A percentile compares a stretch with the other conserved stretches of the same genome.
Conservation (phyloP, 352 stramenopile species). For the Globisporangium nodosum region DNA sequence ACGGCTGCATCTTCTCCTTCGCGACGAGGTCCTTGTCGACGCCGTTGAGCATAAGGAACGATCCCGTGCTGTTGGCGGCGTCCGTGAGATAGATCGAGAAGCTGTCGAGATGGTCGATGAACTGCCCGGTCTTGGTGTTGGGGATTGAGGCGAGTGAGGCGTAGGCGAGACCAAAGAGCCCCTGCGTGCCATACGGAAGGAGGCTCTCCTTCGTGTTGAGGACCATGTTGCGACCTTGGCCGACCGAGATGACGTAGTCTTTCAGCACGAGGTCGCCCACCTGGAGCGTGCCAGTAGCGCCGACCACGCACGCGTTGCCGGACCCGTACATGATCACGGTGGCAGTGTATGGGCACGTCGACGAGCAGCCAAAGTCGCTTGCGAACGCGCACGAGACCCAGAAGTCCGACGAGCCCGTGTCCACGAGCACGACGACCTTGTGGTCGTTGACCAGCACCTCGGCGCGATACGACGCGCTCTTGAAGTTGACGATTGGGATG, state of each 20-base stretch:
- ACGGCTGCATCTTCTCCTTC: slow-evolving; percentile 31
- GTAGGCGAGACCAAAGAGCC: slow-evolving; percentile 65
- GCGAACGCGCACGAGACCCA: slow-evolving; percentile 35
- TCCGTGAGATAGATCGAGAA: slow-evolving; percentile 67
- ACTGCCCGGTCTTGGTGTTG: slow-evolving; percentile 28
- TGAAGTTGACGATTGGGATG: slow-evolving; percentile 26
- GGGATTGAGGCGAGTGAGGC: slow-evolving; percentile 34
- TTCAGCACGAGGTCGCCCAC: slow-evolving; percentile 38
- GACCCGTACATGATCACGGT: slow-evolving; percentile 62
- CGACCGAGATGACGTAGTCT: slow-evolving; percentile 51
- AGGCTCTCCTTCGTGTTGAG: slow-evolving; percentile 24
- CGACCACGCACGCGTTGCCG: slow-evolving; percentile 50
- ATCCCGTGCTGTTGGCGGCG: slow-evolving; percentile 33
- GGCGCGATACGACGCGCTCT: slow-evolving; percentile 59
- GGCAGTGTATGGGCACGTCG: slow-evolving; percentile 27
- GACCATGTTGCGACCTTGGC: slow-evolving; percentile 40
- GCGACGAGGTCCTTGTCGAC: slow-evolving; percentile 51
- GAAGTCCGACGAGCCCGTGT: slow-evolving; percentile 75
- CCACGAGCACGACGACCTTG: slow-evolving; percentile 48
- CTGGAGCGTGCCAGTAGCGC: slow-evolving; percentile 25
- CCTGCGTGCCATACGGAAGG: slow-evolving; percentile 39
- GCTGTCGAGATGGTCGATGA: slow-evolving; percentile 49
- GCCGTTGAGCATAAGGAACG: slow-evolving; percentile 63
- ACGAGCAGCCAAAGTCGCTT: slow-evolving; percentile 20
- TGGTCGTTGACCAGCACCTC: slow-evolving; percentile 36